Base-by-base conservation (phyloP, 2,329 filamentous ascomycete species). In the Hypoxylon sp. region DNA sequence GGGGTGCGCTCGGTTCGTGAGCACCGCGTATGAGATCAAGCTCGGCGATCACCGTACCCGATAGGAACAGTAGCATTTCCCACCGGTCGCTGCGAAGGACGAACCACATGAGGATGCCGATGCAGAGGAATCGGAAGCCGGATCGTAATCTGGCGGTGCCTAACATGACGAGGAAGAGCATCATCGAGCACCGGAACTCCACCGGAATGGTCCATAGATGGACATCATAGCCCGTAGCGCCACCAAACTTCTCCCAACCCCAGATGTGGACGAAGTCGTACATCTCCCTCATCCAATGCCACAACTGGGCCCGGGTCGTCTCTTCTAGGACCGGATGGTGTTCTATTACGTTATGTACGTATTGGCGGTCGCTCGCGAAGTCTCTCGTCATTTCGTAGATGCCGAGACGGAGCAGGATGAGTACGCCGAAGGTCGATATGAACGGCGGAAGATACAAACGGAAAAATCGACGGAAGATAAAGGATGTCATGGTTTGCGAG, bases 151-250 rank as follows among this genome's bases (percentile, higher is more conserved):
- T 75, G 4, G 80, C 80, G 8, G 81, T 77, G 17, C 77, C 83
- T 3, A 85, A 57, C 18, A 85, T 70, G 10, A 78, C 75, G 6
- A 86, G 71, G 69, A 86, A 87, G 8, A 87, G 76, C 55, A 83
- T 76, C 68, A 87, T 78, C 2, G 82, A 85, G 69, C 80, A 83
- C 57, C 81, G 77, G 66, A 84, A 85, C 69, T 87, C 84, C 42
- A 85, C 78, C 2, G 84, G 84, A 38, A 87, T 86, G 4, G 85
- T 87, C 84, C 84, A 87, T 20, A 87, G 71, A 60, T 87, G 84
- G 21, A 83, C 77, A 65, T 86, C 83, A 65, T 85, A 84, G 18
- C 70, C 75, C 70, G 77, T 82, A 35, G 74, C 78, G 51, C 80
- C 81, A 13, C 76, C 80, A 58, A 76, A 78, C 26, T 72, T 73